phyloP scores from a whole-genome alignment of 192 early-diverging fungal genomes.

The Entophlyctis luteolus region DNA sequence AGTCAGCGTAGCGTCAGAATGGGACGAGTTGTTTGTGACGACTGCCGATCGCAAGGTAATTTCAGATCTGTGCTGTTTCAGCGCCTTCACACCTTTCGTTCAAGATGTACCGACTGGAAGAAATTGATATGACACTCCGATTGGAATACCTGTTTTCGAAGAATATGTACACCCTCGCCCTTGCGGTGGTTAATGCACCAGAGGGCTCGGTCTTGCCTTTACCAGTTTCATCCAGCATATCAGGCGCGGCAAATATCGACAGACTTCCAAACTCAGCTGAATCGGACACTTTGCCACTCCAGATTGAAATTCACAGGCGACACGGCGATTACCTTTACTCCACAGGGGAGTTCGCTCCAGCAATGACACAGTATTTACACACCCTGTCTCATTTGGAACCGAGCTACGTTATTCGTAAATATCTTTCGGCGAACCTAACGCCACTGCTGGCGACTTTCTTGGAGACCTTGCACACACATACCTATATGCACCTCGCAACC shows the following conservation, averaged over 20 bases:
- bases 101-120: slow-evolving; percentile 75
- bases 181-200: slow-evolving; percentile 65
- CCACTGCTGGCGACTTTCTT: slow-evolving; percentile 85
- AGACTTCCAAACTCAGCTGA: slow-evolving; percentile 45
- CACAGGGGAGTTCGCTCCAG: slow-evolving; percentile 72
- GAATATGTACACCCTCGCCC: slow-evolving; percentile 84
- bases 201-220: background rate
- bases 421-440: slow-evolving; percentile 89
- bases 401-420: slow-evolving; percentile 95
- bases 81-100: too few relatives aligned
- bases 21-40: slow-evolving; percentile 85
- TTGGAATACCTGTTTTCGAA: slow-evolving; percentile 85
- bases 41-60: slow-evolving; percentile 70
- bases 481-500: slow-evolving; percentile 64
- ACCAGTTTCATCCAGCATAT: background rate
- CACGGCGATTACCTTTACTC: slow-evolving; percentile 92
- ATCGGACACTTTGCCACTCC: background rate
- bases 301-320: slow-evolving; percentile 84
- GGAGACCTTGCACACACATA: slow-evolving; percentile 74
- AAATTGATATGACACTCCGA: slow-evolving; percentile 82
- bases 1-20: slow-evolving; percentile 70
- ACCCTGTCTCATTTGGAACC: slow-evolving; percentile 93
- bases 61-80: too few relatives aligned
- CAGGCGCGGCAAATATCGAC: background rate
- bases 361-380: slow-evolving; percentile 87